These are phyloP conservation scores for Fraxinus angustifolia DNA, from an alignment of 305 asterid species.

Conservation along the genomic window DNA sequence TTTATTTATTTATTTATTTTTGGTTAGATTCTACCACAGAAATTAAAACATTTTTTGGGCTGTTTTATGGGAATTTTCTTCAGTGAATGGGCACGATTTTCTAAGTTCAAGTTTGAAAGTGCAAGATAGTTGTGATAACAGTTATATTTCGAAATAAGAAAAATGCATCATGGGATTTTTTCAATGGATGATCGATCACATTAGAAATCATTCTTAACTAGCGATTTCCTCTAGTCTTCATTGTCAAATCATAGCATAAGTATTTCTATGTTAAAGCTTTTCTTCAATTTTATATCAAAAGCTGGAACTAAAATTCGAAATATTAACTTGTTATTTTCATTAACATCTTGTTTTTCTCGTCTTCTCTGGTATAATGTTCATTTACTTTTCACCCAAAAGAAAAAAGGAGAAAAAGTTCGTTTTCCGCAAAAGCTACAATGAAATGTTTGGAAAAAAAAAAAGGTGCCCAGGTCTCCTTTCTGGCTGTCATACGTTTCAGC, in stretches of 20 bases:
- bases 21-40: neutral
- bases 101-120: neutral
- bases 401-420: neutral
- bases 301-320: neutral
- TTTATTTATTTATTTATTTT: neutral
- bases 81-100: neutral
- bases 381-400: neutral
- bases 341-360: neutral
- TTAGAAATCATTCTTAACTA: neutral
- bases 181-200: neutral
- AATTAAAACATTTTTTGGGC: neutral
- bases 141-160: neutral
- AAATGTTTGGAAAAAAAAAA: neutral
- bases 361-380: neutral
- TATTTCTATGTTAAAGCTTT: neutral
- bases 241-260: neutral
- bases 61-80: neutral
- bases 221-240: neutral
- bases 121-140: neutral
- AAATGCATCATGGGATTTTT: neutral
- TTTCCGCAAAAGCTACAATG: neutral
- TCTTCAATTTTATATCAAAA: neutral
- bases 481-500: neutral
- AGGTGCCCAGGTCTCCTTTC: neutral
- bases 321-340: neutral